phyloP scores from a whole-genome alignment of 768 basidiomycete genomes.

The Termitomyces sp. region DNA sequence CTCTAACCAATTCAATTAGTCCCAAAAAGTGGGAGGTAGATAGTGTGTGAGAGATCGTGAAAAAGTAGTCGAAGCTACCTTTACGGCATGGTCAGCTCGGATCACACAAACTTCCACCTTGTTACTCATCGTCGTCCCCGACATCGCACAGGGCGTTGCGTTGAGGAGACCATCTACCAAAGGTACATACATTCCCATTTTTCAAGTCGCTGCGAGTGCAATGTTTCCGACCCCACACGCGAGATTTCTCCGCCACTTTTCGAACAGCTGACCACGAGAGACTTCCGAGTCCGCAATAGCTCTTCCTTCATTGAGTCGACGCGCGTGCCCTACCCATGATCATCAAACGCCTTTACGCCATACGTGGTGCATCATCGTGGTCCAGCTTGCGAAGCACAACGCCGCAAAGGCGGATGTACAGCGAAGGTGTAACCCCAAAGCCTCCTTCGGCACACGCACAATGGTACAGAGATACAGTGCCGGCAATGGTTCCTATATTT shows the following conservation, averaged over 20 bases:
- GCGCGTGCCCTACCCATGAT: slow-evolving; percentile 8
- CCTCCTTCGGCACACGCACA: slow-evolving; percentile 48
- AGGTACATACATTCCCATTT: not conserved
- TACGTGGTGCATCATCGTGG: slow-evolving; percentile 4
- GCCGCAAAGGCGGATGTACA: slow-evolving; percentile 15
- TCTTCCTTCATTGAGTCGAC: not conserved
- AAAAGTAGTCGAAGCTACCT: not conserved
- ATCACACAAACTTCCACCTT: not conserved
- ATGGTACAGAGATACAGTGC: slow-evolving; percentile 67
- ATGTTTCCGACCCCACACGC: slow-evolving; percentile 4
- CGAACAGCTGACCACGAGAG: slow-evolving; percentile 11
- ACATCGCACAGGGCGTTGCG: not conserved
- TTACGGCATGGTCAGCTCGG: not conserved
- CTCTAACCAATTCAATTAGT: not conserved
- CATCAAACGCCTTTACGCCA: slow-evolving; percentile 13
- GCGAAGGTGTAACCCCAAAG: slow-evolving; percentile 13
- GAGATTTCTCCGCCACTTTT: slow-evolving; percentile 7
- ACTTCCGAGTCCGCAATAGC: slow-evolving; percentile 1
- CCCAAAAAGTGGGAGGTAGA: not conserved
- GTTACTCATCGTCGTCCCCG: not conserved
- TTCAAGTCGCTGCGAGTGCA: not conserved
- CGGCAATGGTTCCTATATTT: slow-evolving; percentile 75
- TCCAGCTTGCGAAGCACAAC: slow-evolving; percentile 1
- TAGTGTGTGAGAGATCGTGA: not conserved
- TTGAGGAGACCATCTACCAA: not conserved